Conservation (phyloP, 2,329 filamentous ascomycete genomes). For the Fusarium caatingaense region DNA sequence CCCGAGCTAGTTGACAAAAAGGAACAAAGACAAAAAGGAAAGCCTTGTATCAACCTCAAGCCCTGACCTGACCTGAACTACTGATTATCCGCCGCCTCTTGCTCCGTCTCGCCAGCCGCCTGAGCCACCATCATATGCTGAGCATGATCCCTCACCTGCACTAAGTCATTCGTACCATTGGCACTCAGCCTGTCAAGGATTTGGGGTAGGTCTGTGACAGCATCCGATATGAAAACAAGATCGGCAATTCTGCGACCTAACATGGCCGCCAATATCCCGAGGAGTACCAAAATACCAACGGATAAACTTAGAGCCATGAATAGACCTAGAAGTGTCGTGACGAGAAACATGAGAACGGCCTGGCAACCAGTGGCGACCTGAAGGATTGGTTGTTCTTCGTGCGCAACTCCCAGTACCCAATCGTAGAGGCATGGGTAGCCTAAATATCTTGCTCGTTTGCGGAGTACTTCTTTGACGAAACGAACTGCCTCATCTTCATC, state of each 20-base stretch:
- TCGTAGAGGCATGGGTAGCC: not conserved
- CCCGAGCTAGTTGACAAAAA: not conserved
- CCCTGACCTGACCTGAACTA: too few species aligned
- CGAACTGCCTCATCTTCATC: accelerated
- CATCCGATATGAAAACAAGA: accelerated
- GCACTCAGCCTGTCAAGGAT: not conserved
- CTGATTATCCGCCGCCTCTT: accelerated
- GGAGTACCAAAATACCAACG: not conserved
- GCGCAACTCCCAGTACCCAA: not conserved
- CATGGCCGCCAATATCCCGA: accelerated
- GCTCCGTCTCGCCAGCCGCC: not conserved
- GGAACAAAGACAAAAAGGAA: too few species aligned
- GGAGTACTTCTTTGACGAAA: accelerated
- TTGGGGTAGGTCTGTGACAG: not conserved
- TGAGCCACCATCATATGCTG: not conserved
- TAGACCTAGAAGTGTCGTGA: not conserved
- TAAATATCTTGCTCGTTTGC: accelerated
- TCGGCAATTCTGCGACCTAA: accelerated
- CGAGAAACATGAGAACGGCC: not conserved
- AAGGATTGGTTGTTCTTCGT: not conserved
- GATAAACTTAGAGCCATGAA: not conserved
- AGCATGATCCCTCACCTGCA: accelerated
- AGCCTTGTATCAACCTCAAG: accelerated
- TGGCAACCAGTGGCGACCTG: not conserved
- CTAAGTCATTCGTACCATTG: accelerated